Conservation (phyloP, 2,329 filamentous ascomycete genomes). For the Penicillium psychrosexuale region DNA sequence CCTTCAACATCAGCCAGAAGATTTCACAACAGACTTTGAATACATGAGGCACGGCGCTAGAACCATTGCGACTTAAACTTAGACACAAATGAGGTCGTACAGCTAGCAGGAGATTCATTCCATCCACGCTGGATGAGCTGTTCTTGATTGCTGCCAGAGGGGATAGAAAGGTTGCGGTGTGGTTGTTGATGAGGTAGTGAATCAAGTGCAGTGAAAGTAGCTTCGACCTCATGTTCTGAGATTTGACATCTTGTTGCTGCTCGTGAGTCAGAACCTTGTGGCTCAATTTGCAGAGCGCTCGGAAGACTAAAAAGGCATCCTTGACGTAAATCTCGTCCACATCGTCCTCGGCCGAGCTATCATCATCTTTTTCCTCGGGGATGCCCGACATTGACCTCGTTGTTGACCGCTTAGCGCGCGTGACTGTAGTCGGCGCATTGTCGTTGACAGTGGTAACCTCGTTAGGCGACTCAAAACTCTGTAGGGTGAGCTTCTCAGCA, state of each 20-base stretch:
- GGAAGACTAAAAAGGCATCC: constrained; percentile 94
- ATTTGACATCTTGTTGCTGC: constrained; percentile 86
- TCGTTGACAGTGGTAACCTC: constrained; percentile 65
- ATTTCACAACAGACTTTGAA: constrained; percentile 97
- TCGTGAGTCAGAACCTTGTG: constrained; percentile 87
- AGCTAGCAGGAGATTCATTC: constrained; percentile 87
- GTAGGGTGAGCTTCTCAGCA: constrained; percentile 61
- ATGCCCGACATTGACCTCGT: constrained; percentile 43
- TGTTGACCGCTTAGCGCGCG: constrained; percentile 53
- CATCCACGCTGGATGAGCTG: constrained; percentile 76
- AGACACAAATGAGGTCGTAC: constrained; percentile 96
- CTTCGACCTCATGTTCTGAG: constrained; percentile 96
- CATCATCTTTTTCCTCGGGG: constrained; percentile 39
- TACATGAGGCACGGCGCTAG: constrained; percentile 84
- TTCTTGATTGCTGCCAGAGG: constrained; percentile 89
- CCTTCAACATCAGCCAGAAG: constrained; percentile 95
- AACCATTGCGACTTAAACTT: constrained; percentile 89
- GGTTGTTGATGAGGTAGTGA: constrained; percentile 91
- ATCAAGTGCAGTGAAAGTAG: constrained; percentile 92
- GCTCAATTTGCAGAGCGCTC: constrained; percentile 95
- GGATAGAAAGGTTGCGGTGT: constrained; percentile 85
- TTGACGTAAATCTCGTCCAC: constrained; percentile 97
- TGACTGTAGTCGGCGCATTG: constrained; percentile 65
- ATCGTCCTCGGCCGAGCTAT: constrained; percentile 53
- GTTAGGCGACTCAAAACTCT: constrained; percentile 67